Conservation (phyloP, 352 stramenopile species). For the Globisporangium irregulare region DNA sequence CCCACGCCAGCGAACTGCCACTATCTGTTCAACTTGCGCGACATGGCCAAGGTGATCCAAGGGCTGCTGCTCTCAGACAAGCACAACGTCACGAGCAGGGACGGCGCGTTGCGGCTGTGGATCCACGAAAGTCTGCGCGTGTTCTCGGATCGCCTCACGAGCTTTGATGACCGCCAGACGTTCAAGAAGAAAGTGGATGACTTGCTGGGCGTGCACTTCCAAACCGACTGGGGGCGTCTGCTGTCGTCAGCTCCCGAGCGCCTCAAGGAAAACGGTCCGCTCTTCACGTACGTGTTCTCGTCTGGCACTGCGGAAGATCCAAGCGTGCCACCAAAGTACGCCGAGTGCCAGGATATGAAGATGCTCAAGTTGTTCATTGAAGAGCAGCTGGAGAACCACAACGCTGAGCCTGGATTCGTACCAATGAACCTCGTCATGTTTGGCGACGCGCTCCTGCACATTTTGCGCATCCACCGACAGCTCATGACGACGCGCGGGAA, state of each 20-base stretch:
- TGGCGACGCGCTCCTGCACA: constrained; percentile 87
- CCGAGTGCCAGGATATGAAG: constrained; percentile 85
- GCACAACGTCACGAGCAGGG: constrained; percentile 59
- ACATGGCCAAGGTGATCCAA: constrained; percentile 89
- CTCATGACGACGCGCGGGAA: constrained; percentile 89
- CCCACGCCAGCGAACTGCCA: constrained; percentile 88
- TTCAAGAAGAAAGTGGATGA: constrained; percentile 89
- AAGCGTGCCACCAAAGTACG: constrained; percentile 38
- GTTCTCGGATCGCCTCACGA: constrained; percentile 91
- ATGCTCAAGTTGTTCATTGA: constrained; percentile 87
- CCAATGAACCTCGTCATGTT: constrained; percentile 92
- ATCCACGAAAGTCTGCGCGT: constrained; percentile 89
- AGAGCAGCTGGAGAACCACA: constrained; percentile 91
- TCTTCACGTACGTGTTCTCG: constrained; percentile 84
- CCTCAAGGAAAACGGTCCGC: constrained; percentile 72
- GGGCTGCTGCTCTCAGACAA: constrained; percentile 77
- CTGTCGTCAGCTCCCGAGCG: constrained; percentile 54
- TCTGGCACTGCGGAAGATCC: constrained; percentile 28
- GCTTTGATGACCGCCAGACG: constrained; percentile 77
- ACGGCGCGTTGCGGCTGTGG: constrained; percentile 85
- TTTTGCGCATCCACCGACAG: constrained; percentile 89
- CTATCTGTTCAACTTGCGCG: constrained; percentile 88
- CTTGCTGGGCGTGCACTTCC: constrained; percentile 68
- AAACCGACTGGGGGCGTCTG: constrained; percentile 73
- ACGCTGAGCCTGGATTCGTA: constrained; percentile 83